Evolutionary conservation across 139 green algal genomes (phyloP).

Genomic region (Mychonastes homosphaera): DNA sequence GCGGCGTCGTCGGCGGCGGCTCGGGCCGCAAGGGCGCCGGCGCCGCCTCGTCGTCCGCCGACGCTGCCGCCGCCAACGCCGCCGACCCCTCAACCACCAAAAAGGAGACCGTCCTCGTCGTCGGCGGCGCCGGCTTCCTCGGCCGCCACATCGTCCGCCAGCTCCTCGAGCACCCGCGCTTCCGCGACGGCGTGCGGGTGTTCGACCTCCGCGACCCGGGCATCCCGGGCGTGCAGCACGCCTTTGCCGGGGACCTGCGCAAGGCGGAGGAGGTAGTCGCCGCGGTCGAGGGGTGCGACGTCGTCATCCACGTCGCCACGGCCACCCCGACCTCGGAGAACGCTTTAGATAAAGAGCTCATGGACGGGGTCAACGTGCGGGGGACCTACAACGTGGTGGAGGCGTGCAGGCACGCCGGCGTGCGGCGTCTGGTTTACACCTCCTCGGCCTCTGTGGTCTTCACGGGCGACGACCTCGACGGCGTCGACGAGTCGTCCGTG

Average conservation of each 20-base stretch:
- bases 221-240: conserved; percentile 10
- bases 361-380: conserved; percentile 75
- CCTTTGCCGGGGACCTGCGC: conserved; percentile 46
- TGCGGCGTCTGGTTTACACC: conserved; percentile 62
- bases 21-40: too few species aligned
- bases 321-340: conserved; percentile 64
- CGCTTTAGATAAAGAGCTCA: conserved; percentile 61
- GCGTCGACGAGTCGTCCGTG: conserved; percentile 49
- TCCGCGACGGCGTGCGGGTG: conserved; percentile 50
- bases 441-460: conserved; percentile 78
- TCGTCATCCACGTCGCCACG: conserved; percentile 81
- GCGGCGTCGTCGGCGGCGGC: conserved; percentile 14
- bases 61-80: background rate
- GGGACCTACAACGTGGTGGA: conserved; percentile 70
- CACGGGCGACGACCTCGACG: conserved; percentile 55
- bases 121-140: conserved; percentile 74
- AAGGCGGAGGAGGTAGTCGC: conserved; percentile 22
- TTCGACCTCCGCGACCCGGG: conserved; percentile 59
- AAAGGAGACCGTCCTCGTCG: conserved; percentile 53
- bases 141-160: conserved; percentile 63
- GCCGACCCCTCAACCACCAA: too few species aligned
- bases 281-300: conserved; percentile 40
- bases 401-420: conserved; percentile 38
- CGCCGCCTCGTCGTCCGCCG: background rate
- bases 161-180: conserved; percentile 48